Percentiles rank a stretch among this genome's conserved stretches.
Evolutionary conservation across 2,329 filamentous ascomycete genomes (phyloP).

Genomic region (Colletotrichum liaoningense): DNA sequence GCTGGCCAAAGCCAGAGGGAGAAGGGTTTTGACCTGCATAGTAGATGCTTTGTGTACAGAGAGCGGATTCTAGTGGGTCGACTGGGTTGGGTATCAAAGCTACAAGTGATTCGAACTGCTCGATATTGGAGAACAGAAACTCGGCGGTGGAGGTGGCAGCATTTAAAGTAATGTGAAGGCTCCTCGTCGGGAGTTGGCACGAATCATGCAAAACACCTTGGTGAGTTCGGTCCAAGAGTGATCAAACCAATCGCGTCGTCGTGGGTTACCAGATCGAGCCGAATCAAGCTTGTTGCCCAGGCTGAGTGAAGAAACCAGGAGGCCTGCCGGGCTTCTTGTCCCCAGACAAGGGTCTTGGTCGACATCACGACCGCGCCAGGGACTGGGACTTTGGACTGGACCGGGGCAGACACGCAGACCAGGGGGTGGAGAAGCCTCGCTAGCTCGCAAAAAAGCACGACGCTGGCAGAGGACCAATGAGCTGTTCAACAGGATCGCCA

Average conservation of each 20-base stretch:
- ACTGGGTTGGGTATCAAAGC: not conserved
- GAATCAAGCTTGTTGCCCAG: constrained; percentile 27
- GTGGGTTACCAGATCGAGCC: constrained; percentile 14
- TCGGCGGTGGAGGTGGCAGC: not conserved
- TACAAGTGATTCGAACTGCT: not conserved
- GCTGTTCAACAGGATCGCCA: constrained; percentile 7
- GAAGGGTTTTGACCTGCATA: constrained; percentile 34
- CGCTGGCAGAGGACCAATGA: not conserved
- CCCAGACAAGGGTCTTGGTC: constrained; percentile 31
- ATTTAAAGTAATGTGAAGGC: constrained; percentile 20
- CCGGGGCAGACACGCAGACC: not conserved
- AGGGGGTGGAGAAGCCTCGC: constrained; percentile 19
- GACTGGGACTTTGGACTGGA: not conserved
- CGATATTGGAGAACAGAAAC: not conserved
- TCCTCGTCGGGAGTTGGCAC: not conserved
- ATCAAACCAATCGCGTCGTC: constrained; percentile 15
- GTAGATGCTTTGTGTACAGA: not conserved
- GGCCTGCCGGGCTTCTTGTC: not conserved
- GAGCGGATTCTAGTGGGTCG: not conserved
- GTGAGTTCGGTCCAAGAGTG: not conserved
- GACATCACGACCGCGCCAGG: constrained; percentile 31
- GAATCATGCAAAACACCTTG: constrained; percentile 13
- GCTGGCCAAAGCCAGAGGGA: constrained; percentile 37
- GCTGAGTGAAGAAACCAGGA: constrained; percentile 1
- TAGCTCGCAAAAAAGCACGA: constrained; percentile 14